phyloP scores from a whole-genome alignment of 2,329 filamentous ascomycete species.

The Pseudocercospora musae region DNA sequence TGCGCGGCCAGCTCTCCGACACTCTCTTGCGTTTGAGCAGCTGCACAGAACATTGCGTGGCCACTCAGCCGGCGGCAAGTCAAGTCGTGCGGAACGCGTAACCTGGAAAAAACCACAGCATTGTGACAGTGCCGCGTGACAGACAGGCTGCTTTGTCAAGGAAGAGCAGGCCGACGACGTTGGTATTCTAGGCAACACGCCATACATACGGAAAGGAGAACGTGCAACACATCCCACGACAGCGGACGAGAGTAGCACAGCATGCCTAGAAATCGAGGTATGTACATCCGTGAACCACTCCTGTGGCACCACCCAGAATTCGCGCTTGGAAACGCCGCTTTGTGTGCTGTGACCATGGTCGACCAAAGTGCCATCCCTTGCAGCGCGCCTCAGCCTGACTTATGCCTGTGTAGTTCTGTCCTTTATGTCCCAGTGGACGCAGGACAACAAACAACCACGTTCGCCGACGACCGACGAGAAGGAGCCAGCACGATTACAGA shows the following conservation, averaged over 20 bases:
- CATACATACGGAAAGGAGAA: not conserved
- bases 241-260: constrained; percentile 19
- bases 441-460: constrained; percentile 37
- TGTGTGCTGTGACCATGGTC: not conserved
- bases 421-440: constrained; percentile 79
- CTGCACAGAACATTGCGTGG: not conserved
- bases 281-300: constrained; percentile 19
- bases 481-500: constrained; percentile 11
- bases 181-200: not conserved
- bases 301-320: constrained; percentile 6
- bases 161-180: not conserved
- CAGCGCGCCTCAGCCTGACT: constrained; percentile 8
- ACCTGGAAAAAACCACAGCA: not conserved
- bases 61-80: not conserved
- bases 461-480: constrained; percentile 27
- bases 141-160: not conserved
- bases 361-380: not conserved
- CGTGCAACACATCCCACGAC: constrained; percentile 7
- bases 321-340: not conserved
- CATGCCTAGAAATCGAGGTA: constrained; percentile 39
- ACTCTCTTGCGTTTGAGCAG: not conserved
- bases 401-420: constrained; percentile 63
- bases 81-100: not conserved
- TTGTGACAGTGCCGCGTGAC: not conserved
- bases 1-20: not conserved